Evolutionary conservation across 768 basidiomycete species (phyloP).

Genomic region (Rubroboletus pulcherrimus): DNA sequence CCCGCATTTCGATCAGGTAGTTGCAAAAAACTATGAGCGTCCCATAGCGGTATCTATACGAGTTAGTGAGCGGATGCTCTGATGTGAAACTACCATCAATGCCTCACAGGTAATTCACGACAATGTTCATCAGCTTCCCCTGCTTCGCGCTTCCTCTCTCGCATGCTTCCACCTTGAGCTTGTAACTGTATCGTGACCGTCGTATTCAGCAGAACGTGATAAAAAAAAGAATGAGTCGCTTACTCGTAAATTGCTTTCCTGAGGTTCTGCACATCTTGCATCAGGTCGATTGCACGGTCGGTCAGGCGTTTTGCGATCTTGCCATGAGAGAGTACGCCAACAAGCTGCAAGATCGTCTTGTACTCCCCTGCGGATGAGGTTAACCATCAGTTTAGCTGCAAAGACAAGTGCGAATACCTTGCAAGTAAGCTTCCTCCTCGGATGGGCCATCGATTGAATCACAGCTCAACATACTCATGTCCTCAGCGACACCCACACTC

Average conservation of each 20-base stretch:
- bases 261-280: conserved; percentile 97
- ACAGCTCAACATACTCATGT: conserved; percentile 42
- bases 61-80: conserved; percentile 3
- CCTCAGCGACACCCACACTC: conserved; percentile 35
- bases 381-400: not conserved
- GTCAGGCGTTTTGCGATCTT: conserved; percentile 89
- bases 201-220: not conserved
- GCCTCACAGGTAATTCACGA: conserved; percentile 82
- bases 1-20: conserved; percentile 74
- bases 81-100: conserved; percentile 17
- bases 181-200: conserved; percentile 56
- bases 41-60: conserved; percentile 75
- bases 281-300: conserved; percentile 84
- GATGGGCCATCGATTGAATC: conserved; percentile 78
- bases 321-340: conserved; percentile 86
- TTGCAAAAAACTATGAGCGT: conserved; percentile 92
- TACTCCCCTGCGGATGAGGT: conserved; percentile 72
- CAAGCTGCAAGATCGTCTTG: conserved; percentile 93
- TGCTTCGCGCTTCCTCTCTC: conserved; percentile 78
- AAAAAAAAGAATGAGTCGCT: conserved; percentile 27
- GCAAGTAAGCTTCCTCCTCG: conserved; percentile 85
- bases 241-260: conserved; percentile 94
- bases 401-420: conserved; percentile 46
- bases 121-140: conserved; percentile 65
- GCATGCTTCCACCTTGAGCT: conserved; percentile 81